These are phyloP conservation scores for Metschnikowia lachancei DNA, from an alignment of 805 yeast genomes.

Conservation along the genomic window DNA sequence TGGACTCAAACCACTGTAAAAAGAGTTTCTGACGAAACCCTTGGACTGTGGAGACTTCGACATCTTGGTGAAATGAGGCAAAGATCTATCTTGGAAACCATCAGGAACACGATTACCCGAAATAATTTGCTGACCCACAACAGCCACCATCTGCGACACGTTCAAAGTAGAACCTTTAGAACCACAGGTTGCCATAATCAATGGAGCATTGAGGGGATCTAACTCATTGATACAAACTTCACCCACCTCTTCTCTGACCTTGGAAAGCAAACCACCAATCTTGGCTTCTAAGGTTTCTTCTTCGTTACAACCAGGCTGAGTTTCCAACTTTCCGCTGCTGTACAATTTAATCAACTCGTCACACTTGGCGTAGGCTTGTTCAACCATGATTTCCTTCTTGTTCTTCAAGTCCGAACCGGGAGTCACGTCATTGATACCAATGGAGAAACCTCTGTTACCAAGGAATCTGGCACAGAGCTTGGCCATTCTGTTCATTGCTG, in stretches of 20 bases:
- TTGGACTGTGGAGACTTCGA: constrained; percentile 97
- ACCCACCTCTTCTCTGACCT: constrained; percentile 98
- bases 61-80: constrained; percentile 94
- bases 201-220: constrained; percentile 88
- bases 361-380: constrained; percentile 84
- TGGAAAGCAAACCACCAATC: constrained; percentile 92
- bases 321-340: constrained; percentile 84
- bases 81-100: constrained; percentile 98
- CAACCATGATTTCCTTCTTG: constrained; percentile 85
- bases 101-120: constrained; percentile 99
- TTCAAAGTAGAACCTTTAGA: constrained; percentile 97
- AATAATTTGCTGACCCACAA: constrained; percentile 98
- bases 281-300: constrained; percentile 98
- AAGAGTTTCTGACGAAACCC: constrained; percentile 97
- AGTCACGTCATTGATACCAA: constrained; percentile 96
- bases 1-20: constrained; percentile 94
- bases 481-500: constrained; percentile 99
- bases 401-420: constrained; percentile 76
- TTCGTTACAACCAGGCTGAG: constrained; percentile 98
- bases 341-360: constrained; percentile 81
- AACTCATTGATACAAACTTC: constrained; percentile 93
- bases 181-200: constrained; percentile 99
- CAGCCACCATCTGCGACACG: constrained; percentile 99
- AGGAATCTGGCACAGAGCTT: constrained; percentile 92
- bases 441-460: constrained; percentile 95